These are phyloP conservation scores for Galerina marginata DNA, from an alignment of 768 basidiomycete species.

Conservation along the genomic window DNA sequence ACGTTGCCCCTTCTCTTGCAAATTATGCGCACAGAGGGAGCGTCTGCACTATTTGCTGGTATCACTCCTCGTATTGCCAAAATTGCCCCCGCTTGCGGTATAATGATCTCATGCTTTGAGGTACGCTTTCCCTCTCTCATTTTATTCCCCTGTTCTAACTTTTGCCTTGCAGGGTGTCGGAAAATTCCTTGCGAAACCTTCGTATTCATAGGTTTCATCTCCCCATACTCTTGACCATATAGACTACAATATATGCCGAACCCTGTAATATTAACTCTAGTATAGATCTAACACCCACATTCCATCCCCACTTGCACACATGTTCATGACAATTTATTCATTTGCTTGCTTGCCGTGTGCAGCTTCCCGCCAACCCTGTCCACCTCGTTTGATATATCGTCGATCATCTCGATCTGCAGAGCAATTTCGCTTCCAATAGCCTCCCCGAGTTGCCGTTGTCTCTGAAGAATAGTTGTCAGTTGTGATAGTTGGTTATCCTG, in stretches of 20 bases:
- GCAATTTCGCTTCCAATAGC: conserved; percentile 86
- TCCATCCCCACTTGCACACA: conserved; percentile 1
- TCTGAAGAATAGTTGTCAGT: conserved; percentile 79
- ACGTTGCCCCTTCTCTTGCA: conserved; percentile 70
- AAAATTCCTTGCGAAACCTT: conserved; percentile 47
- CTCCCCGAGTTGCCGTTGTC: conserved; percentile 86
- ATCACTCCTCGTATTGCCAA: conserved; percentile 88
- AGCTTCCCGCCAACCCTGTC: conserved; percentile 82
- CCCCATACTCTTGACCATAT: conserved; percentile 10
- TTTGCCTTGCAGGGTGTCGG: conserved; percentile 58
- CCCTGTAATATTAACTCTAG: conserved; percentile 33
- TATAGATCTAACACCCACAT: conserved; percentile 22
- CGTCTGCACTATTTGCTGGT: conserved; percentile 81
- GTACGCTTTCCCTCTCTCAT: conserved; percentile 41
- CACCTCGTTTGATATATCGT: conserved; percentile 76
- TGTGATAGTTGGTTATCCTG: conserved; percentile 86
- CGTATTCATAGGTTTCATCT: conserved; percentile 18
- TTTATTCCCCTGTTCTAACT: not conserved
- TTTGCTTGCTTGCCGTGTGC: conserved; percentile 76
- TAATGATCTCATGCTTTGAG: conserved; percentile 98
- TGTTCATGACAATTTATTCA: conserved; percentile 74
- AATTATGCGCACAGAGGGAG: conserved; percentile 82
- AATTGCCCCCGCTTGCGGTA: conserved; percentile 96
- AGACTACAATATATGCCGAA: conserved; percentile 23
- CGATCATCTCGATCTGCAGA: conserved; percentile 85